phyloP scores from a whole-genome alignment of 805 yeast species.

The Komagataella kurtzmanii region DNA sequence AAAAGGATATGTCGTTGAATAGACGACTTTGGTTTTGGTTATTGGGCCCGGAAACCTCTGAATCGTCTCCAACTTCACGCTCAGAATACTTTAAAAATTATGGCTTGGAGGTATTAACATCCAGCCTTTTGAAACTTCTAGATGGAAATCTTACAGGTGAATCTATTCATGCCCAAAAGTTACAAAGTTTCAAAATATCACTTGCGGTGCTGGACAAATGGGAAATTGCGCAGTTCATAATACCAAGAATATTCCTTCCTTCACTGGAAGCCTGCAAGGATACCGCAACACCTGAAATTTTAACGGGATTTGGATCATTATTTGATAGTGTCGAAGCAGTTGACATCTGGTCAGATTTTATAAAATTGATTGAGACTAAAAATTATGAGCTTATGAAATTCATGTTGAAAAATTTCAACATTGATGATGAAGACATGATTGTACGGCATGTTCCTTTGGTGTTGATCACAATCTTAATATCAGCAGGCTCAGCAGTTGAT shows the following conservation, averaged over 20 bases:
- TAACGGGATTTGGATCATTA: conserved; percentile 49
- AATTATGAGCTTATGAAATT: conserved; percentile 40
- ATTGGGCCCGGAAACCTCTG: conserved; percentile 53
- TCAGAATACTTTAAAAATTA: conserved; percentile 44
- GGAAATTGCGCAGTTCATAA: conserved; percentile 76
- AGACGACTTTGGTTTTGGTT: conserved; percentile 92
- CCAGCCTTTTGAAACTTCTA: conserved; percentile 40
- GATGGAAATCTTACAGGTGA: conserved; percentile 13
- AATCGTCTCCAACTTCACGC: conserved; percentile 12
- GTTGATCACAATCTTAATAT: conserved; percentile 30
- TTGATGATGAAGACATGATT: conserved; percentile 81
- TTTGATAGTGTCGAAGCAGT: conserved; percentile 81
- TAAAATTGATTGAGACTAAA: conserved; percentile 24
- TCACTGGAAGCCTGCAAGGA: conserved; percentile 35
- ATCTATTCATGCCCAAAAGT: conserved; percentile 17
- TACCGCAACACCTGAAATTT: conserved; percentile 25
- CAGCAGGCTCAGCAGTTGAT: neutral
- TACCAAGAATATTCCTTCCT: conserved; percentile 60
- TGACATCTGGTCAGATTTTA: conserved; percentile 61
- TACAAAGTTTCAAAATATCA: conserved; percentile 49
- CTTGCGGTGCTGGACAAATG: conserved; percentile 79
- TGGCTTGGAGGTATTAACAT: conserved; percentile 36
- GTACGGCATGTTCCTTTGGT: conserved; percentile 64
- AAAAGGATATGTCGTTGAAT: conserved; percentile 88
- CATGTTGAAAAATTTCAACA: conserved; percentile 50